These are phyloP conservation scores for Hexamita inflata DNA, from an alignment of 208 protist genomes.

Conservation along the genomic window DNA sequence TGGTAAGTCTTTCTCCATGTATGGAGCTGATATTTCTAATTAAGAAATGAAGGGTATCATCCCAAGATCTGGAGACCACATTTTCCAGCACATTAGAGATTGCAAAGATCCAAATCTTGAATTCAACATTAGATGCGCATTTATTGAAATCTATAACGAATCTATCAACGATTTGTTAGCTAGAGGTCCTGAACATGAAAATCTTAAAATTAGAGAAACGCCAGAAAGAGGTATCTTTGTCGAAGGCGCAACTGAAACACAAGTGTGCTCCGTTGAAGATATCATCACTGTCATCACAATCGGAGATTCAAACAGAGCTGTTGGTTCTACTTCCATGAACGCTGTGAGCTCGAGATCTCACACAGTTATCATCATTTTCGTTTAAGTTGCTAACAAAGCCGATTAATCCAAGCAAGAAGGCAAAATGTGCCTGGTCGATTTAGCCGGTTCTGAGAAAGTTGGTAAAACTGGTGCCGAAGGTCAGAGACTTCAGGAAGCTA, in stretches of 20 bases:
- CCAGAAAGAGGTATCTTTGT: constrained; percentile 19
- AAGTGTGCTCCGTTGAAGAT: constrained; percentile 2
- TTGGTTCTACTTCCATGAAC: constrained; percentile 32
- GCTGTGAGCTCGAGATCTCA: constrained; percentile 27
- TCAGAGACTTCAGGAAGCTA: constrained; percentile 18
- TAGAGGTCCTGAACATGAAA: neutral
- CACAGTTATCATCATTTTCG: constrained; percentile 7
- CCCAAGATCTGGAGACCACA: neutral
- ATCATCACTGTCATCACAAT: neutral
- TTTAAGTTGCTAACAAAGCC: neutral
- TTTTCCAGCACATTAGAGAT: constrained; percentile 27
- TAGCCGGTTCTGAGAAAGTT: constrained; percentile 34
- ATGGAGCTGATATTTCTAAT: constrained; percentile 6
- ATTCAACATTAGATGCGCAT: constrained; percentile 11
- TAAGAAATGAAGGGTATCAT: constrained; percentile 23
- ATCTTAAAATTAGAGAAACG: neutral
- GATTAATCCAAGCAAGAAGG: neutral
- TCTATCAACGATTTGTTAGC: constrained; percentile 35
- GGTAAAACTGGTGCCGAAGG: constrained; percentile 26
- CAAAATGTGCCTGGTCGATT: constrained; percentile 36
- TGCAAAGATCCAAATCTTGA: neutral
- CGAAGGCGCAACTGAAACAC: neutral
- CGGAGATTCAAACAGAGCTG: neutral
- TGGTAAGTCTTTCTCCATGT: constrained; percentile 34
- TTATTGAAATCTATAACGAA: constrained; percentile 47